Percentiles rank a stretch among this genome's conserved stretches.
These are phyloP conservation scores for Euphorbia peplus DNA, from an alignment of 345 rosid genomes.

Conservation along the genomic window DNA sequence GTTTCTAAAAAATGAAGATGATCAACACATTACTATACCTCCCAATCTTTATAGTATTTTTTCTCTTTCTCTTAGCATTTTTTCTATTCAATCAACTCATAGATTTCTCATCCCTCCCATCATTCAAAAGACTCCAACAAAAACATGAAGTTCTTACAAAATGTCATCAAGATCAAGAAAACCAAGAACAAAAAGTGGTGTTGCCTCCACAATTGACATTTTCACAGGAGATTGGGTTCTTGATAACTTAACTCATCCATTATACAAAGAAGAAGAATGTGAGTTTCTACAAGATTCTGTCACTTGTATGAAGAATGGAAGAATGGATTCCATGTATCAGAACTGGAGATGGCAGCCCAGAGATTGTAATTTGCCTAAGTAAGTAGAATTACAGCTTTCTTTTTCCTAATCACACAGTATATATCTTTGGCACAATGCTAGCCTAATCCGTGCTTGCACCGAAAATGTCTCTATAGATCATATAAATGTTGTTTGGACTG, in stretches of 20 bases:
- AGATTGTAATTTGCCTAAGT: slow-evolving; percentile 18
- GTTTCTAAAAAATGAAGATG: neutral
- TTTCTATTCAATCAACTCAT: neutral
- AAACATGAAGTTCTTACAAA: no score
- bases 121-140: neutral
- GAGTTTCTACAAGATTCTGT: slow-evolving; percentile 14
- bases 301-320: slow-evolving; percentile 28
- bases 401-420: no score
- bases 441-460: no score
- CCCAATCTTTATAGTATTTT: neutral
- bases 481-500: no score
- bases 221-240: slow-evolving; percentile 31
- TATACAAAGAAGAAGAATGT: slow-evolving; percentile 27
- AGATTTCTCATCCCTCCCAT: neutral
- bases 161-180: neutral
- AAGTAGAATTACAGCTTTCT: no score
- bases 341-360: slow-evolving; percentile 19
- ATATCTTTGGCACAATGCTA: no score
- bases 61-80: slow-evolving; percentile 9
- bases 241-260: slow-evolving; percentile 23
- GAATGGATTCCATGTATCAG: slow-evolving; percentile 23
- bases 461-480: no score
- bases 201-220: slow-evolving; percentile 14
- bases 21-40: neutral
- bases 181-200: neutral